Conservation (phyloP, 768 basidiomycete genomes). For the Tylopilus cervinicoccineus region DNA sequence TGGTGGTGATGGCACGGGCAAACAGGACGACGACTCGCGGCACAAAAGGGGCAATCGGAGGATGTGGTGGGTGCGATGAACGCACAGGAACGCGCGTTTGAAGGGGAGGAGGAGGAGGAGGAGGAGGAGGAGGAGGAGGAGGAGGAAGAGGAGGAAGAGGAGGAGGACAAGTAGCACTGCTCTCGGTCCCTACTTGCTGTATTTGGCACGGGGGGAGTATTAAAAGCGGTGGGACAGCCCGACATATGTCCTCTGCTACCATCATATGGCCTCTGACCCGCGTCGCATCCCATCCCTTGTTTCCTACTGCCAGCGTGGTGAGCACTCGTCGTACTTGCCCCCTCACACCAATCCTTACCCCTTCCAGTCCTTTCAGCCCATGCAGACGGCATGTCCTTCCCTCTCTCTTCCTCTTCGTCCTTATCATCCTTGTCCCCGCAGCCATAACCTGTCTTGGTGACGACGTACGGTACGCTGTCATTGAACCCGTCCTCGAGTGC, state of each 20-base stretch:
- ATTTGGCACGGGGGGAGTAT: slow-evolving; percentile 18
- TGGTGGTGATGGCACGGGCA: slow-evolving; percentile 4
- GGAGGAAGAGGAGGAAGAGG: slow-evolving; percentile 41
- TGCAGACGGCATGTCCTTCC: slow-evolving; percentile 50
- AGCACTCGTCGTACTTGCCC: slow-evolving; percentile 19
- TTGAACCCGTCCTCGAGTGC: slow-evolving; percentile 70
- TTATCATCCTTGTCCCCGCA: slow-evolving; percentile 26
- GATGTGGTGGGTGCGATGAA: slow-evolving; percentile 83
- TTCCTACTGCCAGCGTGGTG: slow-evolving; percentile 70
- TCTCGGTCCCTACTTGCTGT: background rate
- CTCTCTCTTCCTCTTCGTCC: background rate
- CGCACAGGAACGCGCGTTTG: slow-evolving; percentile 60
- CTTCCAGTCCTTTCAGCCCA: slow-evolving; percentile 53
- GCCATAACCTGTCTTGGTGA: slow-evolving; percentile 64
- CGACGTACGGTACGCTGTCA: slow-evolving; percentile 54
- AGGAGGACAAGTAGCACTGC: slow-evolving; percentile 4
- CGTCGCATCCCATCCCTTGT: slow-evolving; percentile 61
- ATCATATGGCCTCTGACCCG: slow-evolving; percentile 34
- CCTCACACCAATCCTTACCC: slow-evolving; percentile 10
- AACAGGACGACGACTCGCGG: slow-evolving; percentile 72
- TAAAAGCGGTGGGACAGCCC: slow-evolving; percentile 11
- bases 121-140: slow-evolving; percentile 1
- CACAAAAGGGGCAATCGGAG: slow-evolving; percentile 74
- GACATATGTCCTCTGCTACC: background rate
- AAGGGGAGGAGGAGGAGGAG: slow-evolving; percentile 39